Percentiles rank a stretch among this genome's conserved stretches.
phyloP scores from a whole-genome alignment of 2,329 filamentous ascomycete species.

The Amauroascus verrucosus region DNA sequence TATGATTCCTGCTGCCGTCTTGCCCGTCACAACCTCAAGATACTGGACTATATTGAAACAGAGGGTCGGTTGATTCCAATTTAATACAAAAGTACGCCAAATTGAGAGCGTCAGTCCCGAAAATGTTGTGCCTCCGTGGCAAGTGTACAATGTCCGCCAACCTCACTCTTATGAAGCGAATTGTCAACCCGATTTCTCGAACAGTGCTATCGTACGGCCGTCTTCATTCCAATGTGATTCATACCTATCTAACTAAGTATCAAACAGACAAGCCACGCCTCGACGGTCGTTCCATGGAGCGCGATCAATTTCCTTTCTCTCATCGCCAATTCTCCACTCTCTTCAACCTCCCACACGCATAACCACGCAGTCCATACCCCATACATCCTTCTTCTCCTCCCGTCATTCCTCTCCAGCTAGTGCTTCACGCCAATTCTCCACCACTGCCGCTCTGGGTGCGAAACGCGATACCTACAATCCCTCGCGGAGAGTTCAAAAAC shows the following conservation, averaged over 20 bases:
- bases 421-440: conserved; percentile 35
- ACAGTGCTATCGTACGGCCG: conserved; percentile 1
- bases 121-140: conserved; percentile 8
- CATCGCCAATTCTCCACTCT: conserved; percentile 18
- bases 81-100: neutral
- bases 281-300: neutral
- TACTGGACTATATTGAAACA: neutral
- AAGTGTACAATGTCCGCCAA: neutral
- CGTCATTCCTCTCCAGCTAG: conserved; percentile 17
- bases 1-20: no score
- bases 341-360: conserved; percentile 1
- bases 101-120: neutral
- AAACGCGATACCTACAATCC: conserved; percentile 49
- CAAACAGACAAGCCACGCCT: neutral
- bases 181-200: neutral
- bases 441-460: conserved; percentile 34
- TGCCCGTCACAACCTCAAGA: neutral
- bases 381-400: neutral
- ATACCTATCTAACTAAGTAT: neutral
- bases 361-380: conserved; percentile 15
- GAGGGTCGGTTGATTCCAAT: neutral
- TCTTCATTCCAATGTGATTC: neutral
- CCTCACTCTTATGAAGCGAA: neutral
- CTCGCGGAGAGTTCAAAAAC: conserved; percentile 50
- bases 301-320: conserved; percentile 33